Evolutionary conservation across 208 protist species (phyloP).

Genomic region (Naegleria gruberi): DNA sequence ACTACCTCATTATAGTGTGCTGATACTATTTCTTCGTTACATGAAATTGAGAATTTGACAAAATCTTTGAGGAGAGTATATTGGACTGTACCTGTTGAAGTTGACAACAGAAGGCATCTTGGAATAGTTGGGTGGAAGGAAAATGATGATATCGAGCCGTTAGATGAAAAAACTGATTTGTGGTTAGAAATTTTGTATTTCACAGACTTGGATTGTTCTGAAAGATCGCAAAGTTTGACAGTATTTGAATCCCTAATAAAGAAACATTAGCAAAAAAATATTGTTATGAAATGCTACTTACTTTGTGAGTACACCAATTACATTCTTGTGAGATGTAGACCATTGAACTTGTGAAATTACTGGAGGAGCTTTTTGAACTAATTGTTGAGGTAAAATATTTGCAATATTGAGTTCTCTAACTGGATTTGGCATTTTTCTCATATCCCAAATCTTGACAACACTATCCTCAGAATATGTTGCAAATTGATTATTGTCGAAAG

Average conservation of each 20-base stretch:
- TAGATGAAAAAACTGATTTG: not conserved
- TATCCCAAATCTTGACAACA: not conserved
- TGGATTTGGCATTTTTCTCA: not conserved
- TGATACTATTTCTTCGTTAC: not conserved
- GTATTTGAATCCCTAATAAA: not conserved
- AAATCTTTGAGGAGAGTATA: not conserved
- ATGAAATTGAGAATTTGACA: not conserved
- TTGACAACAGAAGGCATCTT: not conserved
- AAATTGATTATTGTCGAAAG: not conserved
- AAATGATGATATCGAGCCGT: not conserved
- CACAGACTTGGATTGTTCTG: not conserved
- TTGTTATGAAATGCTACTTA: not conserved
- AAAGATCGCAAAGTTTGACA: not conserved
- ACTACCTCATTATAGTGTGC: not conserved
- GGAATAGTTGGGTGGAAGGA: conserved; percentile 17
- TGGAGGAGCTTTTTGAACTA: not conserved
- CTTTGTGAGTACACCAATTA: not conserved
- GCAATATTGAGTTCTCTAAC: not conserved
- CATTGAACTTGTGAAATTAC: not conserved
- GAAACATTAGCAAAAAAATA: not conserved
- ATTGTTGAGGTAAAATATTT: not conserved
- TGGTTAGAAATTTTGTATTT: not conserved
- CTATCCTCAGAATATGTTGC: not conserved
- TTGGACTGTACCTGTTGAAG: not conserved
- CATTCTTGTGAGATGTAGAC: not conserved